Evolutionary conservation across 306 rosid species (phyloP), one percentile per base, ranked within the genome.

Genomic region (Acacia confusa): DNA sequence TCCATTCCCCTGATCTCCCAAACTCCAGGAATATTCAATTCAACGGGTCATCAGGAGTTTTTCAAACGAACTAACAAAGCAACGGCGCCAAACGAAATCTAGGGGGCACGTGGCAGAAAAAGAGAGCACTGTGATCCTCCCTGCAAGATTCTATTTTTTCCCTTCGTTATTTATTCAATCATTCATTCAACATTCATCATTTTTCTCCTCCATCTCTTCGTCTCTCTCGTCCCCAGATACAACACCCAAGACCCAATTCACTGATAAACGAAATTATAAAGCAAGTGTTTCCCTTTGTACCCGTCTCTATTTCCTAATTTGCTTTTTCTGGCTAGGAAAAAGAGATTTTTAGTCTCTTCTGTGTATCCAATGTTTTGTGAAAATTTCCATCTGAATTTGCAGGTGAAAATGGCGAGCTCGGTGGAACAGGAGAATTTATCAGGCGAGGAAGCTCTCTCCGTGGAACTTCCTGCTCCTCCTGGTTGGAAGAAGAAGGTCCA

Each of bases 391-490:
- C n/a, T 82, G 28, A 78, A 85, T 81, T 90, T 82, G 52, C 64
- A 90, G 98, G 96, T 86, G 86, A 84, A 69, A 87, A 91, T 95
- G 99, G 89, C 96, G 85, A 88, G 84, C 79, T 86, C 94, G 82
- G 94, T 90, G 85, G 92, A 91, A 83, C 88, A 86, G 76, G 93
- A 88, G 82, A 60, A 60, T 78, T 25, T 27, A 6, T 86, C 74
- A 44, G 87, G 53, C 48, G 95, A 91, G 60, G 97, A 93, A 78
- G 79, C 88, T 85, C 80, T 95, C 72, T 93, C 99, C 72, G 10
- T 95, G 52, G 99, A 95, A 82, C 90, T 95, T 6, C 98, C 98
- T 67, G 99, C 99, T 85, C 99, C 99, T 75, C 75, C 94, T 85
- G 98, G 97, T 82, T 95, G 99, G 99, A 85, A 85, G 74, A 95